These are phyloP conservation scores for Aspergillus calidoustus DNA, from an alignment of 2,329 filamentous ascomycete genomes.

Conservation along the genomic window DNA sequence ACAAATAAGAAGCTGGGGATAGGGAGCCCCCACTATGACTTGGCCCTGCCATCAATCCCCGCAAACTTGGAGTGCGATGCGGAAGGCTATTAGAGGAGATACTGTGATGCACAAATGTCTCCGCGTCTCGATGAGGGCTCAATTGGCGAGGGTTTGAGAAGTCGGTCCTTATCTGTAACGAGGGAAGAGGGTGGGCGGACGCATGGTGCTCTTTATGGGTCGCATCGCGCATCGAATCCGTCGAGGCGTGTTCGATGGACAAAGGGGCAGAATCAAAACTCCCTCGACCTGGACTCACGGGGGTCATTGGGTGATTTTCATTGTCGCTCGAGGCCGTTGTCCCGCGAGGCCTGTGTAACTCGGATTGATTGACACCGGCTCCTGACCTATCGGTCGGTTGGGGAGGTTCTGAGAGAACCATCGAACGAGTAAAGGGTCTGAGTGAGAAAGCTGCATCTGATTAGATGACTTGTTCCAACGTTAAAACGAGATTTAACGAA, in stretches of 20 bases:
- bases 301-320: conserved; percentile 20
- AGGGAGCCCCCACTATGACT: conserved; percentile 50
- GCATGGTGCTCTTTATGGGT: conserved; percentile 14
- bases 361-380: conserved; percentile 20
- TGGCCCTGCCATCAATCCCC: conserved; percentile 42
- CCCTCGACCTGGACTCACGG: conserved; percentile 22
- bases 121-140: conserved; percentile 37
- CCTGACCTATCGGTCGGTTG: conserved; percentile 33
- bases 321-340: conserved; percentile 25
- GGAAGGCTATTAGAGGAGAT: conserved; percentile 49
- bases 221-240: conserved; percentile 19
- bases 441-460: neutral
- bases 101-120: conserved; percentile 45
- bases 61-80: conserved; percentile 50
- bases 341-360: conserved; percentile 27
- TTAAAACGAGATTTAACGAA: conserved; percentile 12
- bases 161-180: conserved; percentile 44
- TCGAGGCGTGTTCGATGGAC: conserved; percentile 11
- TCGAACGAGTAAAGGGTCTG: conserved; percentile 25
- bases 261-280: conserved; percentile 15
- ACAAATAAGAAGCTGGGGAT: conserved; percentile 68
- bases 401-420: conserved; percentile 27
- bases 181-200: conserved; percentile 25
- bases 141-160: conserved; percentile 30
- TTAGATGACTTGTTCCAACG: conserved; percentile 15